Base-by-base conservation (phyloP, 176 grass and related monocot genomes). In the Thalia dealbata region DNA sequence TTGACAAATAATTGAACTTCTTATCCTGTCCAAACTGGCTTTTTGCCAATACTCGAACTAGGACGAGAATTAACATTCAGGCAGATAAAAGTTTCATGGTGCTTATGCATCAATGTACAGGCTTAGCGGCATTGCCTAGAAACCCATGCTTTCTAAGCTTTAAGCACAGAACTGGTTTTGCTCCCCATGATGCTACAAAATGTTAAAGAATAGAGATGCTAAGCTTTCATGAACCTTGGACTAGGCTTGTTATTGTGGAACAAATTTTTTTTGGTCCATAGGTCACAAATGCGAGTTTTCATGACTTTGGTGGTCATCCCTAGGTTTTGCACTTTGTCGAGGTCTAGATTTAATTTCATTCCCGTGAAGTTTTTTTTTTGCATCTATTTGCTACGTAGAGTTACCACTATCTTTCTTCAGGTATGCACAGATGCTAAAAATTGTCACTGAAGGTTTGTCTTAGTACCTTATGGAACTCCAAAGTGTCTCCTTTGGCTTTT, bases 401-500 rank as follows among this genome's bases (percentile, higher is more conserved):
- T 14, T 19, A 55, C 52, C 18, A 55, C 16, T 21, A 55, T 4
- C 19, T 19, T 19, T 19, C 52, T 55, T 19, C 52, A 19, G 21
- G 52, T 19, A 21, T 55, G 16, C 3, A 6, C 15, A 16, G 14
- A 21, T 55, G 14, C 15, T 55, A 19, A 4, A 19, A 19, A 19
- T 55, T 55, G 23, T 26, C 61, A 30, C 1, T 28, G 64, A 11
- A 42, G 29, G 18, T 38, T 19, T 67, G 15, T 42, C 32, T 19
- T 67, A 29, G 35, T 85, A 99, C 95, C 87, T 83, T 99, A 66
- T 99, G 95, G 72, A 99, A 99, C 48, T 99, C 95, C 54, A 99
- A 81, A 66, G 95, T 99, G 69, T 99, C 95, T 58, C 95, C 95
- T 73, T 92, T 99, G 16, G 95, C 90, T 75, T 99, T 99, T 62